These are phyloP conservation scores for Simmondsia chinensis DNA, from an alignment of 148 eudicot genomes.

Conservation along the genomic window DNA sequence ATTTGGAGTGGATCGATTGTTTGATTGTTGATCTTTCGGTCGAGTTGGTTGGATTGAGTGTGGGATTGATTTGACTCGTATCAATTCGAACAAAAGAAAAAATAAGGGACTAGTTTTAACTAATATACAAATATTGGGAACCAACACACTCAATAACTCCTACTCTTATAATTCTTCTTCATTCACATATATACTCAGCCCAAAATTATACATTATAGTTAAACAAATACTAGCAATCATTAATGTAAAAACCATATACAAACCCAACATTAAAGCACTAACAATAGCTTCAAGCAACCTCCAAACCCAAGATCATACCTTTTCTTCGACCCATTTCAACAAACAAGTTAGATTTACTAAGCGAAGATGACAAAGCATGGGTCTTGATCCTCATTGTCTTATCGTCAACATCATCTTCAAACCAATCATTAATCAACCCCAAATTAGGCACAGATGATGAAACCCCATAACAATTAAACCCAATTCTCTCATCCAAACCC, in stretches of 20 bases:
- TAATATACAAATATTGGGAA: neutral
- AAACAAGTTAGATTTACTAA: constrained; percentile 30
- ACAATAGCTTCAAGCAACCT: no score
- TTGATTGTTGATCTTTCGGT: no score
- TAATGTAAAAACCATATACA: no score
- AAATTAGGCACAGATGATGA: constrained; percentile 54
- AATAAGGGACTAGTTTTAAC: no score
- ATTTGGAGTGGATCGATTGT: no score
- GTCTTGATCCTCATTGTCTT: neutral
- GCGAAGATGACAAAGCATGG: constrained; percentile 16
- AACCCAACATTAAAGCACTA: no score
- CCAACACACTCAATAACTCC: no score
- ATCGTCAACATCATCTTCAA: constrained; percentile 14
- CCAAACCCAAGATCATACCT: no score
- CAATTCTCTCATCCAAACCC: constrained; percentile 12
- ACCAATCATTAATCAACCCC: constrained; percentile 18
- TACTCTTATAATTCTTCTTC: neutral
- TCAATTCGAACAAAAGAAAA: no score
- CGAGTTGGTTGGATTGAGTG: no score
- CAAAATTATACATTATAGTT: neutral
- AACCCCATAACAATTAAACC: constrained; percentile 18
- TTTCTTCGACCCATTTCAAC: constrained; percentile 21
- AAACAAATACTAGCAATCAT: no score
- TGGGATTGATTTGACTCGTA: no score
- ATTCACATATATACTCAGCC: neutral